These are phyloP conservation scores for Syzygium aqueum DNA, from an alignment of 345 rosid species.

Conservation along the genomic window DNA sequence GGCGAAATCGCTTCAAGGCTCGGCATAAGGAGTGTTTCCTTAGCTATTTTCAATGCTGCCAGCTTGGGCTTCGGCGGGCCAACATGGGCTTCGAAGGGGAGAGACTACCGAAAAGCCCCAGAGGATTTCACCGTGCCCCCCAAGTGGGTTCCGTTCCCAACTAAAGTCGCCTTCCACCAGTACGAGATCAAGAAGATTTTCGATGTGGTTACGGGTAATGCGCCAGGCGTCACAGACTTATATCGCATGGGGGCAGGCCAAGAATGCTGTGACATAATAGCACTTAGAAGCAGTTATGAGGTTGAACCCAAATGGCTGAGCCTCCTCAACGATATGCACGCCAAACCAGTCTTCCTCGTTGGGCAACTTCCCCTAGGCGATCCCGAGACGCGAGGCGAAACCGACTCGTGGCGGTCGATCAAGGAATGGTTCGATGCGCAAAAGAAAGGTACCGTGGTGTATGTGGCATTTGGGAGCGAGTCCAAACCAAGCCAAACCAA, in stretches of 20 bases:
- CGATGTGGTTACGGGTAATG: slow-evolving; percentile 9
- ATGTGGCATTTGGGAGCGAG: slow-evolving; percentile 33
- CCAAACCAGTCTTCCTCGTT: slow-evolving; percentile 28
- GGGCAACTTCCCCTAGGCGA: slow-evolving; percentile 29
- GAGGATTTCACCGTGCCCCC: slow-evolving; percentile 19
- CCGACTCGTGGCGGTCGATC: slow-evolving; percentile 11
- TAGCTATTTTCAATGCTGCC: slow-evolving; percentile 7
- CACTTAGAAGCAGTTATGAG: slow-evolving; percentile 37
- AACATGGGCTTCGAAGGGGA: background rate
- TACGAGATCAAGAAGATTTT: slow-evolving; percentile 12
- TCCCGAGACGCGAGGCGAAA: background rate
- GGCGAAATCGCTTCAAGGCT: background rate
- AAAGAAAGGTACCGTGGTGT: slow-evolving; percentile 4
- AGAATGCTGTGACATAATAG: slow-evolving; percentile 17
- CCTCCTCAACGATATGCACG: slow-evolving; percentile 11
- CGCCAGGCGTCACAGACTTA: slow-evolving; percentile 5
- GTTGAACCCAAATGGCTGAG: slow-evolving; percentile 35
- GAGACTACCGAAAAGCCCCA: background rate
- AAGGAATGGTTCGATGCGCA: slow-evolving; percentile 23
- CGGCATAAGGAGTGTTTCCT: slow-evolving; percentile 3
- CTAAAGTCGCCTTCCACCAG: slow-evolving; percentile 9
- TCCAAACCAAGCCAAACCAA: slow-evolving; percentile 19
- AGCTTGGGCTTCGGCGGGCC: background rate
- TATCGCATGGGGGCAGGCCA: slow-evolving; percentile 5
- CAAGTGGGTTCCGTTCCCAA: slow-evolving; percentile 22